Conservation (phyloP, 148 eudicot genomes). For the Dysphania ambrosioides region DNA sequence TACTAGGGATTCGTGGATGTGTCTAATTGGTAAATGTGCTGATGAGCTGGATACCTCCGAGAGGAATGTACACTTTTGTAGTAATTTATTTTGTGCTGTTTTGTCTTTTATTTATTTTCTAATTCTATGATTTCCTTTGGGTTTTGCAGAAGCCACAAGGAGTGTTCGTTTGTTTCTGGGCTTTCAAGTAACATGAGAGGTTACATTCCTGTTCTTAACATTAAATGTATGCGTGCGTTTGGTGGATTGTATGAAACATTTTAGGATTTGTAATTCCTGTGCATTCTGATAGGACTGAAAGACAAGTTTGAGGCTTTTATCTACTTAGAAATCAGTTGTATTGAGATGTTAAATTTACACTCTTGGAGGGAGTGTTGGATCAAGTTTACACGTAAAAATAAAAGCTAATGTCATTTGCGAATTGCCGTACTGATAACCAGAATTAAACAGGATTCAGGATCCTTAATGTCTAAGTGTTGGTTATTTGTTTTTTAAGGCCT, state of each 20-base stretch:
- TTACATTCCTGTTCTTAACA: slow-evolving; percentile 30
- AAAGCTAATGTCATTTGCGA: background rate
- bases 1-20: slow-evolving; percentile 44
- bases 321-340: slow-evolving; percentile 22
- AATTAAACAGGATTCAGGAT: slow-evolving; percentile 5
- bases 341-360: background rate
- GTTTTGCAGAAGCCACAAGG: slow-evolving; percentile 28
- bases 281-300: slow-evolving; percentile 4
- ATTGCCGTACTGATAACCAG: slow-evolving; percentile 6
- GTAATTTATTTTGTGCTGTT: background rate
- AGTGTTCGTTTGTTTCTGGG: slow-evolving; percentile 26
- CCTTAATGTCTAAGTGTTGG: slow-evolving; percentile 16
- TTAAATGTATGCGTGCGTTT: slow-evolving; percentile 24
- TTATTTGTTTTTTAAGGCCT: slow-evolving; percentile 4
- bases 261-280: slow-evolving; percentile 19
- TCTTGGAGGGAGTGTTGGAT: background rate
- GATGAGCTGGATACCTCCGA: slow-evolving; percentile 43
- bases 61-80: slow-evolving; percentile 31
- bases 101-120: slow-evolving; percentile 27
- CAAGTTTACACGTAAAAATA: background rate
- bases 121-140: slow-evolving; percentile 12
- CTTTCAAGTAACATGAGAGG: slow-evolving; percentile 35
- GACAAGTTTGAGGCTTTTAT: slow-evolving; percentile 21
- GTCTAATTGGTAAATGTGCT: slow-evolving; percentile 37
- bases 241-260: slow-evolving; percentile 18